Base-by-base conservation (phyloP, 2,329 filamentous ascomycete species). In the Drechmeria coniospora region DNA sequence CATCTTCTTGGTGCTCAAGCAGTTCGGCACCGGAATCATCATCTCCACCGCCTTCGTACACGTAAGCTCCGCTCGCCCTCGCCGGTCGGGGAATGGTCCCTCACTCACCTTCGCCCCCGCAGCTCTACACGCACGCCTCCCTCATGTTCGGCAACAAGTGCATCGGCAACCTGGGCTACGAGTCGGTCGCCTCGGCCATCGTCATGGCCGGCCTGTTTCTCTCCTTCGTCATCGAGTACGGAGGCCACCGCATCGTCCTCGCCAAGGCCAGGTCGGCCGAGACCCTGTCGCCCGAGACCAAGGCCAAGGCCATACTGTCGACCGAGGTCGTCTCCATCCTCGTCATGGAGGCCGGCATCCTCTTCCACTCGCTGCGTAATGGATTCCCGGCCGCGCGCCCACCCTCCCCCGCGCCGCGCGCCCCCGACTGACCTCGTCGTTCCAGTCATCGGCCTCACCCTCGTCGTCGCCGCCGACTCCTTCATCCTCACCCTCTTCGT, bases 111-210 rank as follows among this genome's bases (percentile, higher is more conserved):
- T 27, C 10, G 8, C 24, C 15, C 11, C 26, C 10, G 8, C n/a
- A 80, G 72, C 64, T 86, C 8, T 73, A 75, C 41, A 82, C 77
- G 0, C 78, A 86, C 36, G 77, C 79, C 1, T 53, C 61, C 6
- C 59, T 84, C 16, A 80, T 82, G 73, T 83, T 86, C 40, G 54
- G 47, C 13, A 82, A 79, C 37, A 54, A 71, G 27, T 86, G 79
- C 40, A 51, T 86, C 9, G 72, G 74, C 4, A 60, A 63, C 6
- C 52, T 84, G 3, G 45, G 56, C 5, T 86, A 79, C 40, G 79
- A 86, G 48, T 67, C 59, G 4, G 79, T 74, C 0, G 69, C 78
- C 0, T 67, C 76, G 0, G 71, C 78, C 2, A 69, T 86, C 22
- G 63, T 79, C 25, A 78, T 84, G 70, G 79, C 72, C 0, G 79